Percentiles rank a stretch among this genome's conserved stretches.
phyloP scores from a whole-genome alignment of 441 rosid genomes.

The Populus hybrid region DNA sequence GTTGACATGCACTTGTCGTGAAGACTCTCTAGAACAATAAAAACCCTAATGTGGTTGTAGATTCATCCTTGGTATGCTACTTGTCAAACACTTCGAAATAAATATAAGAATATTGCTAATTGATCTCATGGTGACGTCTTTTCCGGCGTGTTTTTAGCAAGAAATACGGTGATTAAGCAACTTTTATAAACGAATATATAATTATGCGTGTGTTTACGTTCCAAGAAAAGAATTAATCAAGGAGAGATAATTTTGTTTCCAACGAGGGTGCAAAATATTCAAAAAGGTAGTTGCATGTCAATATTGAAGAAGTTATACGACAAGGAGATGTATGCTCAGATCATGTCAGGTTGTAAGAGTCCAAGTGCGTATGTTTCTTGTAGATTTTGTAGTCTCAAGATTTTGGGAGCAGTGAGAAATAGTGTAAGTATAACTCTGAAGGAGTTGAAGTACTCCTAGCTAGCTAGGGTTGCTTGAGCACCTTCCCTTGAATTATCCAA shows the following conservation, averaged over 20 bases:
- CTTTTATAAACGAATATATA: neutral
- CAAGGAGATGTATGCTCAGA: too few relatives aligned
- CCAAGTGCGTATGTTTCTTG: too few relatives aligned
- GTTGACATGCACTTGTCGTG: neutral
- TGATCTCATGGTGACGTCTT: conserved; percentile 34
- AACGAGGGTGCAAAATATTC: conserved; percentile 33
- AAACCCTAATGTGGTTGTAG: conserved; percentile 20
- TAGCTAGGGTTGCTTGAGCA: too few relatives aligned
- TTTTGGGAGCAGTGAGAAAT: neutral
- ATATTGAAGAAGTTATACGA: neutral
- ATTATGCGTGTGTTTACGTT: too few relatives aligned
- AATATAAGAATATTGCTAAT: conserved; percentile 20
- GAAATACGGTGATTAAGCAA: conserved; percentile 3
- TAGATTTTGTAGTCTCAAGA: neutral
- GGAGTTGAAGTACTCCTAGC: too few relatives aligned
- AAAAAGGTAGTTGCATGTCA: conserved; percentile 37
- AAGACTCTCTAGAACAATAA: neutral
- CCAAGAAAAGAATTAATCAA: conserved; percentile 9
- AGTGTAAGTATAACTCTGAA: neutral
- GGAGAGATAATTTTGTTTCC: conserved; percentile 25
- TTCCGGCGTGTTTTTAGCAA: neutral
- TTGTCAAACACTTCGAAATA: conserved; percentile 47
- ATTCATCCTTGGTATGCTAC: conserved; percentile 36
- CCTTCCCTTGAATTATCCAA: too few relatives aligned
- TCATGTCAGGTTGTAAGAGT: too few relatives aligned